Evolutionary conservation across 2,329 filamentous ascomycete genomes (phyloP).

Genomic region (Pseudocercospora pini-densiflorae): DNA sequence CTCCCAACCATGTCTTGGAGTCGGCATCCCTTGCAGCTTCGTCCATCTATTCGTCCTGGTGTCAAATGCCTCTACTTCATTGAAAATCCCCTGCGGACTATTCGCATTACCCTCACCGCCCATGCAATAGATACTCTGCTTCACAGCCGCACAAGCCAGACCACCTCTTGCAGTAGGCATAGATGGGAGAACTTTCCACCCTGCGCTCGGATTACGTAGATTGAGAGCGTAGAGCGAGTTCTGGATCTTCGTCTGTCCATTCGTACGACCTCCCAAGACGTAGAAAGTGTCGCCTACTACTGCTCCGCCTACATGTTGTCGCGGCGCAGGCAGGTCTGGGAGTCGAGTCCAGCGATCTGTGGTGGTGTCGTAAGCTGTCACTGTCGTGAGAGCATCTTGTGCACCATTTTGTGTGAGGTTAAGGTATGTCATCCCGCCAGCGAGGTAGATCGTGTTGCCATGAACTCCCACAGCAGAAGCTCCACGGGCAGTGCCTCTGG

Average conservation of each 20-base stretch:
- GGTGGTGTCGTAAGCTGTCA: constrained; percentile 13
- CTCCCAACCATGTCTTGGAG: constrained; percentile 16
- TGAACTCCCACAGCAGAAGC: constrained; percentile 17
- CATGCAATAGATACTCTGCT: constrained; percentile 13
- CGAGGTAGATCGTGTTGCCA: constrained; percentile 14
- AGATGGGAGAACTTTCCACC: constrained; percentile 8
- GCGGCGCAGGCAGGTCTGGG: constrained; percentile 12
- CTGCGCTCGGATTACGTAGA: neutral
- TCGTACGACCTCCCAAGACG: constrained; percentile 13
- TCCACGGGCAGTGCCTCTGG: constrained; percentile 14
- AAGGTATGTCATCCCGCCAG: constrained; percentile 16
- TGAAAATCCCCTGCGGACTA: constrained; percentile 4
- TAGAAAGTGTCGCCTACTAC: constrained; percentile 15
- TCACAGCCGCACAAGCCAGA: constrained; percentile 13
- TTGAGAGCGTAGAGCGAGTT: constrained; percentile 15
- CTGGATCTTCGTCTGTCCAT: constrained; percentile 14
- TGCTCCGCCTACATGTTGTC: constrained; percentile 16
- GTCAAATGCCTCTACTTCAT: constrained; percentile 13
- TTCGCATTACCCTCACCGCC: constrained; percentile 17
- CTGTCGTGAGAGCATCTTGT: constrained; percentile 12
- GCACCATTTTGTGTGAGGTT: neutral
- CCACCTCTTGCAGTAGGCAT: constrained; percentile 20
- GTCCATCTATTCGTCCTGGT: constrained; percentile 12
- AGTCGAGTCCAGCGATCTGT: constrained; percentile 11
- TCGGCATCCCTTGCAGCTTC: constrained; percentile 4